A percentile compares a stretch with the other conserved stretches of the same genome.
phyloP scores from a whole-genome alignment of 805 yeast species.

The Candida wancherniae region DNA sequence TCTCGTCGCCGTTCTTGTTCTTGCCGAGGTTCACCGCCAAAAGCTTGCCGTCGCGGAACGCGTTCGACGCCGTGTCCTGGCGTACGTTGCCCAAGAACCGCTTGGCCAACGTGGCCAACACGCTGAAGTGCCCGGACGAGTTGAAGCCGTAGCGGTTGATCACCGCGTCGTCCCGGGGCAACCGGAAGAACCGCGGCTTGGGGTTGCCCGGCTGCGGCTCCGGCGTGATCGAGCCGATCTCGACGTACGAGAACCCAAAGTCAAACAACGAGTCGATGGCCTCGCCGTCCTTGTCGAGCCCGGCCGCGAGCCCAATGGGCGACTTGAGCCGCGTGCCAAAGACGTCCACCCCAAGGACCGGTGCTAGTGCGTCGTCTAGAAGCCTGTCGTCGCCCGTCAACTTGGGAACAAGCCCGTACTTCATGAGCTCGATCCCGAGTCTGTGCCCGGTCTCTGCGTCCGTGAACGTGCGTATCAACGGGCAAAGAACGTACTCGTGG shows the following conservation, averaged over 20 bases:
- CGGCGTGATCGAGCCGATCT: conserved; percentile 91
- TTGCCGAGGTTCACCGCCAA: conserved; percentile 87
- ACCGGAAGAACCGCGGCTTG: conserved; percentile 83
- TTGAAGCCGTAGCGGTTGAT: conserved; percentile 94
- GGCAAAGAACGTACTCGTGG: conserved; percentile 79
- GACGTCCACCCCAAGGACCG: conserved; percentile 50
- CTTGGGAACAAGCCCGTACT: conserved; percentile 62
- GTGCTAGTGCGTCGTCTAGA: conserved; percentile 24
- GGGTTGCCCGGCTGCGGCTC: conserved; percentile 93
- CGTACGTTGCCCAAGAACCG: conserved; percentile 39
- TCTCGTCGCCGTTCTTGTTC: conserved; percentile 87
- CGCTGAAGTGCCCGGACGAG: conserved; percentile 79
- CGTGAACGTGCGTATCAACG: conserved; percentile 60
- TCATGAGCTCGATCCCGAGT: conserved; percentile 66
- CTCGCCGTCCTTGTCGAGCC: conserved; percentile 90
- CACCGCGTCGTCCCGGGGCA: conserved; percentile 82
- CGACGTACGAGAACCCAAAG: conserved; percentile 84
- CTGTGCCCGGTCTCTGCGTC: conserved; percentile 87
- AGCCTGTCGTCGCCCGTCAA: conserved; percentile 51
- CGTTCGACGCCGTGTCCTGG: conserved; percentile 24
- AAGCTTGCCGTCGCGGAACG: conserved; percentile 60
- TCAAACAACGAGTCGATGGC: conserved; percentile 77
- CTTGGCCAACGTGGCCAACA: conserved; percentile 58
- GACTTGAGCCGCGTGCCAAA: conserved; percentile 64
- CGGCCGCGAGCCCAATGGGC: conserved; percentile 94